phyloP scores from a whole-genome alignment of 768 basidiomycete genomes.

The Trametes punicea region DNA sequence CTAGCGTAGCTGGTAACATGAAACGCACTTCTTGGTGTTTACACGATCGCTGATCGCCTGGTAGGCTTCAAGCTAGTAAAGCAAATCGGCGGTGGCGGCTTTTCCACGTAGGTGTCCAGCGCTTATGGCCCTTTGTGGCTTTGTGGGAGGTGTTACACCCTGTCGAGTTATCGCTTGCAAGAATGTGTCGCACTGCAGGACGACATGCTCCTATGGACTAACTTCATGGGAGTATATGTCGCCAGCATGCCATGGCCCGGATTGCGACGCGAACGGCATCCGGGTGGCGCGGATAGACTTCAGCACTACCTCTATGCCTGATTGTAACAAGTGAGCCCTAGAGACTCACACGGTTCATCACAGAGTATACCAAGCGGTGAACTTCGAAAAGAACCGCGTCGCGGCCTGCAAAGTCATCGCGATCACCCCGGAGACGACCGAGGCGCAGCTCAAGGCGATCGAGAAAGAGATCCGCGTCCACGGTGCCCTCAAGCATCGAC shows the following conservation, averaged over 20 bases:
- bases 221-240: no score
- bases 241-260: no score
- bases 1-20: slow-evolving; percentile 8
- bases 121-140: background rate
- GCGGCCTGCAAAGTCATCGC: slow-evolving; percentile 87
- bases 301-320: background rate
- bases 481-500: slow-evolving; percentile 66
- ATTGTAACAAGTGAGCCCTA: background rate
- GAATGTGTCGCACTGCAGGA: no score
- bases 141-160: background rate
- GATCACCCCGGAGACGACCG: slow-evolving; percentile 59
- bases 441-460: slow-evolving; percentile 70
- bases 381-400: slow-evolving; percentile 59
- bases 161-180: background rate
- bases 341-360: background rate
- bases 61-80: slow-evolving; percentile 68
- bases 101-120: slow-evolving; percentile 62
- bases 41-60: background rate
- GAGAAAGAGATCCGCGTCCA: slow-evolving; percentile 95
- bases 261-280: no score
- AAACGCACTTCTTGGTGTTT: background rate
- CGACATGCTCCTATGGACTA: background rate
- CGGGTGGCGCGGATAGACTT: no score
- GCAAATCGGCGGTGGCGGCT: slow-evolving; percentile 84
- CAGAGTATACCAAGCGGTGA: slow-evolving; percentile 83